A percentile compares a stretch with the other conserved stretches of the same genome.
Conservation (phyloP, 345 rosid genomes). For the Physaria fendleri region DNA sequence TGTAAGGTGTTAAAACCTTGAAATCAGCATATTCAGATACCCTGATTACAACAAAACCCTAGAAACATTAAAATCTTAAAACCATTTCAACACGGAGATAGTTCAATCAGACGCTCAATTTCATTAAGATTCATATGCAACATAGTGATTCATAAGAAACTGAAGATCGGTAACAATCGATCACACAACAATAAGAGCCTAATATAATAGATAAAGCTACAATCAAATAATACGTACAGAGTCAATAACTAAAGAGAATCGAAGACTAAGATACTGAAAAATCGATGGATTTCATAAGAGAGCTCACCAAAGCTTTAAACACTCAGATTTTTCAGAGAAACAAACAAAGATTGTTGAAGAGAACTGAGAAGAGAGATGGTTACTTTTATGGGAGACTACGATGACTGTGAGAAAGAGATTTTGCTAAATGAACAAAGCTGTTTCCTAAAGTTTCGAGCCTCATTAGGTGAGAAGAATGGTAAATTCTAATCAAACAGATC, state of each 20-base stretch:
- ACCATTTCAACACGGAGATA: not conserved
- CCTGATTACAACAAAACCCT: slow-evolving; percentile 3
- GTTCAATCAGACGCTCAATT: not conserved
- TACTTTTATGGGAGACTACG: slow-evolving; percentile 22
- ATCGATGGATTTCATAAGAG: not conserved
- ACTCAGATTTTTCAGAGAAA: slow-evolving; percentile 18
- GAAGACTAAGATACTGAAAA: not conserved
- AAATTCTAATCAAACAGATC: too few species aligned
- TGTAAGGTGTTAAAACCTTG: not conserved
- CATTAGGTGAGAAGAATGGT: too few species aligned
- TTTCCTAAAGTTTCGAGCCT: too few species aligned
- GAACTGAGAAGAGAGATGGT: slow-evolving; percentile 7
- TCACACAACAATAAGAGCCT: not conserved
- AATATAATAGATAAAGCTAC: not conserved
- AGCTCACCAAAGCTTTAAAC: slow-evolving; percentile 23
- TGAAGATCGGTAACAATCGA: not conserved
- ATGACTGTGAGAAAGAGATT: slow-evolving; percentile 15
- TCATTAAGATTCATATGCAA: not conserved
- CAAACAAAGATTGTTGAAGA: slow-evolving; percentile 10
- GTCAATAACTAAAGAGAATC: slow-evolving; percentile 14
- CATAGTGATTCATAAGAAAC: not conserved
- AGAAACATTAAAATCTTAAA: not conserved
- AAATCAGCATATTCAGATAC: not conserved
- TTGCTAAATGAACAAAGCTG: slow-evolving; percentile 20
- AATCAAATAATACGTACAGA: not conserved